Evolutionary conservation across 371 early-diverging fungal genomes (phyloP), one percentile per base, ranked within the genome.

Genomic region (Vittaforma corneae): DNA sequence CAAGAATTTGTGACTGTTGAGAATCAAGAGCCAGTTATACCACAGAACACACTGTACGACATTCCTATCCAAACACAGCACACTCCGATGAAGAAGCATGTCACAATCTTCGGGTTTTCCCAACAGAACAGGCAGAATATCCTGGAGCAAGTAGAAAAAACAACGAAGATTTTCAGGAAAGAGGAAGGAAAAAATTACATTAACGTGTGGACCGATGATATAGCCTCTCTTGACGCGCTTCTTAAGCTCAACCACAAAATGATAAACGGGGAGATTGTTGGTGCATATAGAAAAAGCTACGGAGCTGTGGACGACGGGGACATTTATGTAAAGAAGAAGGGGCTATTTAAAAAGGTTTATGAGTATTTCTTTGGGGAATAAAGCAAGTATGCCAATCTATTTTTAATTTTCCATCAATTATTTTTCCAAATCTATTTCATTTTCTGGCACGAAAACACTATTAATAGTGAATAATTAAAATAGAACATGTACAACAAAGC

Each of bases 291-390:
- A 54, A 68, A 70, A 6, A 42, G 30, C 32, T 53, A 14, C n/a
- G 68, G 65, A 40, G 38, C 35, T 0, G 26, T 72, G 16, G 60
- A 71, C 29, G 54, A 52, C 22, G 47, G 40, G 44, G 65, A 67
- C 56, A 56, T 78, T 53, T 65, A 68, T 47, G 37, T 62, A 40
- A 70, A 56, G 33, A 73, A 72, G 29, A 69, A 70, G 46, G 76
- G 79, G 22, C 4, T 78, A 0, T 40, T 78, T 37, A 60, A 22
- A 20, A 67, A 50, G 9, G 62, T 78, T 24, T 28, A 67, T 37
- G 57, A 57, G 18, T 78, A 78, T 62, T 62, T 78, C 22, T 76
- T 78, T 70, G 79, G 79, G 22, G n/a, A n/a, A n/a, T n/a, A n/a
- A n/a, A n/a, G n/a, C n/a, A n/a, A n/a, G n/a, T n/a, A n/a, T n/a